Evolutionary conservation across 352 stramenopile species (phyloP).

Genomic region (Phytophthora sansomeana): DNA sequence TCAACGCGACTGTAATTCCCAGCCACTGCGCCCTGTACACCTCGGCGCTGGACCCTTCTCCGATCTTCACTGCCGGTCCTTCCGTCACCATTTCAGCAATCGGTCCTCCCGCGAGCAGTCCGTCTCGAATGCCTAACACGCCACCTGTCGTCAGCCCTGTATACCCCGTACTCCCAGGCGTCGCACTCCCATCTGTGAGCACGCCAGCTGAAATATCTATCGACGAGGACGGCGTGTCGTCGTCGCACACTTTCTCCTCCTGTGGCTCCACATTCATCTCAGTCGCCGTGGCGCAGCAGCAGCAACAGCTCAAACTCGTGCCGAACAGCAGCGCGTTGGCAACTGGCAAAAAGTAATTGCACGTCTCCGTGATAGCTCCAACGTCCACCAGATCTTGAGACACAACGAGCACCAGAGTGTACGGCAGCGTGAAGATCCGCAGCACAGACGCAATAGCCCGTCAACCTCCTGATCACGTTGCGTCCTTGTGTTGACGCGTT

Average conservation of each 20-base stretch:
- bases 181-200: slow-evolving; percentile 20
- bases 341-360: slow-evolving; percentile 67
- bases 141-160: slow-evolving; percentile 5
- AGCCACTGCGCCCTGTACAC: slow-evolving; percentile 79
- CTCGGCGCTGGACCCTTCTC: slow-evolving; percentile 67
- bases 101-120: slow-evolving; percentile 29
- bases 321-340: slow-evolving; percentile 74
- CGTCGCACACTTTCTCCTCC: slow-evolving; percentile 17
- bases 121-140: slow-evolving; percentile 25
- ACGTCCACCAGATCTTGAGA: slow-evolving; percentile 35
- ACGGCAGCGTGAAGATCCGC: slow-evolving; percentile 63
- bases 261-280: slow-evolving; percentile 7
- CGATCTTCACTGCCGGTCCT: slow-evolving; percentile 69
- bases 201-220: slow-evolving; percentile 33
- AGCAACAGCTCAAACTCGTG: slow-evolving; percentile 66
- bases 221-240: slow-evolving; percentile 35
- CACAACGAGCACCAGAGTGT: slow-evolving; percentile 48
- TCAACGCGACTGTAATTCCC: slow-evolving; percentile 80
- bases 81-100: slow-evolving; percentile 72
- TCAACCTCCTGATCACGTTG: slow-evolving; percentile 65
- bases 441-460: slow-evolving; percentile 63
- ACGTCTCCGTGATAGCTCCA: slow-evolving; percentile 56
- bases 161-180: slow-evolving; percentile 23
- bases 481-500: slow-evolving; percentile 60
- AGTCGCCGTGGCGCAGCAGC: slow-evolving; percentile 40